Evolutionary conservation across 2,329 filamentous ascomycete genomes (phyloP).

Genomic region (Boeremia exigua): DNA sequence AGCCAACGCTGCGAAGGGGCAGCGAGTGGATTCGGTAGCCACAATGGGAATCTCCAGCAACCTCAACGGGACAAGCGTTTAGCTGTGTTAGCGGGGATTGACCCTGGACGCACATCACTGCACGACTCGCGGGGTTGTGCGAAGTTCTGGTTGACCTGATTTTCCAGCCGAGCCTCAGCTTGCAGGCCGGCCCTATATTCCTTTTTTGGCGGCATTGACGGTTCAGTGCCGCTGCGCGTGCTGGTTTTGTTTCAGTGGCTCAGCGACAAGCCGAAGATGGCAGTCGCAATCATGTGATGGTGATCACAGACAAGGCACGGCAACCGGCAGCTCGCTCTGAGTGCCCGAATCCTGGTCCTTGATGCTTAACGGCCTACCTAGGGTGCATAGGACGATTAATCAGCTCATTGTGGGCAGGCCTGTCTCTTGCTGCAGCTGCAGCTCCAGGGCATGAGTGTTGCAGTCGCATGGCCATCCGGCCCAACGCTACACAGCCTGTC

Average conservation of each 20-base stretch:
- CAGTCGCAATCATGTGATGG: neutral
- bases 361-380: conserved; percentile 18
- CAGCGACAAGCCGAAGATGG: neutral
- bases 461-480: conserved; percentile 21
- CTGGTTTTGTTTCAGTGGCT: neutral
- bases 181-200: neutral
- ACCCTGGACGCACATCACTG: conserved; percentile 16
- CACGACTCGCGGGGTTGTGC: conserved; percentile 11
- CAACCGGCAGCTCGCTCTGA: neutral
- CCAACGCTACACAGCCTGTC: conserved; percentile 11
- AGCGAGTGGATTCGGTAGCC: conserved; percentile 3
- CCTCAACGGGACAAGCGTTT: conserved; percentile 6
- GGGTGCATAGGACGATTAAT: conserved; percentile 20
- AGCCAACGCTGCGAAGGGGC: conserved; percentile 12
- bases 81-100: conserved; percentile 1
- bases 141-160: conserved; percentile 19
- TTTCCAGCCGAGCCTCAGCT: conserved; percentile 3
- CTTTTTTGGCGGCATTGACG: neutral
- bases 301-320: neutral
- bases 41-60: neutral
- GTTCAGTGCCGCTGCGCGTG: neutral
- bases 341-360: conserved; percentile 6
- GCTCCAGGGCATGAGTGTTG: conserved; percentile 23
- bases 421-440: conserved; percentile 22
- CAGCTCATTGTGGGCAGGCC: conserved; percentile 17